Evolutionary conservation across 2,329 filamentous ascomycete species (phyloP).

Genomic region (Ceratocystiopsis brevicomis): DNA sequence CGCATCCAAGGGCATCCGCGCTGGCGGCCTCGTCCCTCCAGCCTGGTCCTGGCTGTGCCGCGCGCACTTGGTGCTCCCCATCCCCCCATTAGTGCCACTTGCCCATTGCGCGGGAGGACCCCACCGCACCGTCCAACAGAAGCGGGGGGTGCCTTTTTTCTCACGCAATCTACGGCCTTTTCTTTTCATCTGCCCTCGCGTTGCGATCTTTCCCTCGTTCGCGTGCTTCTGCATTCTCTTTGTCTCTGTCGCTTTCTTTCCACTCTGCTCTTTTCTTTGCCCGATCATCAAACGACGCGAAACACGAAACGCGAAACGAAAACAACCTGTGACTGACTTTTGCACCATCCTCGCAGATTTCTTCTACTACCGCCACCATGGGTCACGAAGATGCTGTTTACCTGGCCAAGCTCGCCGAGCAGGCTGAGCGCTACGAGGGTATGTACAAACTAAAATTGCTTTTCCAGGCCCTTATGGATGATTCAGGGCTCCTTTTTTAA

Average conservation of each 20-base stretch:
- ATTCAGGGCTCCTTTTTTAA: too few species aligned
- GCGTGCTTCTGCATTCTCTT: conserved; percentile 3
- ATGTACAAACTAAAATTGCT: conserved; percentile 18
- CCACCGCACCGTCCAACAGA: too few species aligned
- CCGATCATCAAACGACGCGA: background rate
- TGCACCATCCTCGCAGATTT: background rate
- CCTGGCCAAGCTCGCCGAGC: conserved; percentile 98
- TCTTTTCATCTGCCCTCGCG: background rate
- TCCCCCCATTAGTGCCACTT: too few species aligned
- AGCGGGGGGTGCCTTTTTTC: too few species aligned
- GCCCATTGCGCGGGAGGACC: too few species aligned
- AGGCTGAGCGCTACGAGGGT: conserved; percentile 99
- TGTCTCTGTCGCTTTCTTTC: background rate
- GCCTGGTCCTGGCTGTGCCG: too few species aligned
- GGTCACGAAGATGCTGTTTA: conserved; percentile 99
- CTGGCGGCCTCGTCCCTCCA: too few species aligned
- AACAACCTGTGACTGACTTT: background rate
- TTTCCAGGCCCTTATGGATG: too few species aligned
- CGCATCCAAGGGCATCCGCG: too few species aligned
- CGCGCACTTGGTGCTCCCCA: too few species aligned
- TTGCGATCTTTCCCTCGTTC: conserved; percentile 1
- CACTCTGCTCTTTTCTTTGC: background rate
- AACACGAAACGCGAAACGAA: background rate
- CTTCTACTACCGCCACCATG: conserved; percentile 45
- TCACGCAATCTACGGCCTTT: background rate